Conservation (phyloP, 768 basidiomycete genomes). For the Saitozyma sp. region DNA sequence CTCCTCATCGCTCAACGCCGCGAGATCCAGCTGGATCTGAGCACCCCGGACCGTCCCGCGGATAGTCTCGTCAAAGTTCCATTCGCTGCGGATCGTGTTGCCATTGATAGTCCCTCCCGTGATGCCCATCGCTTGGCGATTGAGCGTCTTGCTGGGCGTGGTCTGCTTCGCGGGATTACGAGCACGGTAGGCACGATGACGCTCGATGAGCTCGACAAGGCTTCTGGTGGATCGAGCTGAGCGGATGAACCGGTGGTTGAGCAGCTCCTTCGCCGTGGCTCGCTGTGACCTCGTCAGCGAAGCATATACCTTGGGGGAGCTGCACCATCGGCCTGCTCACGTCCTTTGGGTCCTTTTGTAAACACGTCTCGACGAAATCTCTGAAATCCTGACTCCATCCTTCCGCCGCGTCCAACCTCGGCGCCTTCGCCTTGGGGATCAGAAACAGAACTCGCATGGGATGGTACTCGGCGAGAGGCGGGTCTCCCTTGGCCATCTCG, state of each 20-base stretch:
- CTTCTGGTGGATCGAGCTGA: slow-evolving; percentile 77
- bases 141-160: slow-evolving; percentile 37
- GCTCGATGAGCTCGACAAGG: slow-evolving; percentile 83
- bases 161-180: slow-evolving; percentile 60
- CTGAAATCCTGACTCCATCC: slow-evolving; percentile 80
- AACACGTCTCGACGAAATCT: slow-evolving; percentile 83
- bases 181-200: slow-evolving; percentile 73
- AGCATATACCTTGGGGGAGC: slow-evolving; percentile 16
- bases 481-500: slow-evolving; percentile 96
- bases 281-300: slow-evolving; percentile 60
- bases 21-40: slow-evolving; percentile 34
- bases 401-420: slow-evolving; percentile 72
- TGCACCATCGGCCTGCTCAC: slow-evolving; percentile 56
- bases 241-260: slow-evolving; percentile 90
- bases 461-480: slow-evolving; percentile 93
- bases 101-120: slow-evolving; percentile 21
- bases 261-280: slow-evolving; percentile 83
- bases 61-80: slow-evolving; percentile 72
- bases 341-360: slow-evolving; percentile 84
- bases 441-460: slow-evolving; percentile 98
- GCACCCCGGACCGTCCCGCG: slow-evolving; percentile 45
- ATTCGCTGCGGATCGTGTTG: slow-evolving; percentile 77
- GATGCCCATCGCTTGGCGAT: slow-evolving; percentile 51
- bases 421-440: slow-evolving; percentile 94
- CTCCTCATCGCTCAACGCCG: slow-evolving; percentile 31